Percentiles rank a stretch among this genome's conserved stretches.
Evolutionary conservation across 2,329 filamentous ascomycete species (phyloP).

Genomic region (Ceratocystis alfenasii): DNA sequence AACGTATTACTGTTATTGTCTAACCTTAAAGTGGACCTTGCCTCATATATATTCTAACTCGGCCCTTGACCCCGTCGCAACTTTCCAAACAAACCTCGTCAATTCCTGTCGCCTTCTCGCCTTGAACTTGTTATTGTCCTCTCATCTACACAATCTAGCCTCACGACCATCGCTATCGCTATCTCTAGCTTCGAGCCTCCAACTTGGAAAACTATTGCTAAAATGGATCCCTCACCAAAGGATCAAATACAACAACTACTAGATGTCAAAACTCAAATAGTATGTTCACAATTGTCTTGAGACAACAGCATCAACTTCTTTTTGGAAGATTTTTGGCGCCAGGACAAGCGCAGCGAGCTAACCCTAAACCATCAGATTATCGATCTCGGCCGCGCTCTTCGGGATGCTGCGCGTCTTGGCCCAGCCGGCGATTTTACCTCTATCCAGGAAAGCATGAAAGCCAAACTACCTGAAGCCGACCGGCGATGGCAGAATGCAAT

Average conservation of each 20-base stretch:
- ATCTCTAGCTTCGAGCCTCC: too few species aligned
- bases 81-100: background rate
- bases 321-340: background rate
- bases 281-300: background rate
- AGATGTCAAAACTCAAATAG: constrained; percentile 19
- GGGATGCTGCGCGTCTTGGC: constrained; percentile 19
- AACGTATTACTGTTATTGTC: background rate
- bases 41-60: background rate
- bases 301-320: background rate
- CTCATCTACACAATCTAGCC: too few species aligned
- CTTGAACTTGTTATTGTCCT: background rate
- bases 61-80: background rate
- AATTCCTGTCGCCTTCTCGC: background rate
- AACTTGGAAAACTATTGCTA: too few species aligned
- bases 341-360: background rate
- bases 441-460: constrained; percentile 28
- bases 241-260: constrained; percentile 16
- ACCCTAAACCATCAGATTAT: constrained; percentile 13
- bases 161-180: too few species aligned
- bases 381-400: constrained; percentile 17
- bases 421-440: constrained; percentile 20
- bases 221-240: constrained; percentile 10
- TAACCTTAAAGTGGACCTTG: background rate
- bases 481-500: constrained; percentile 41
- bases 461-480: constrained; percentile 38